Conservation (phyloP, 768 basidiomycete species). For the Punctularia strigosozonata region DNA sequence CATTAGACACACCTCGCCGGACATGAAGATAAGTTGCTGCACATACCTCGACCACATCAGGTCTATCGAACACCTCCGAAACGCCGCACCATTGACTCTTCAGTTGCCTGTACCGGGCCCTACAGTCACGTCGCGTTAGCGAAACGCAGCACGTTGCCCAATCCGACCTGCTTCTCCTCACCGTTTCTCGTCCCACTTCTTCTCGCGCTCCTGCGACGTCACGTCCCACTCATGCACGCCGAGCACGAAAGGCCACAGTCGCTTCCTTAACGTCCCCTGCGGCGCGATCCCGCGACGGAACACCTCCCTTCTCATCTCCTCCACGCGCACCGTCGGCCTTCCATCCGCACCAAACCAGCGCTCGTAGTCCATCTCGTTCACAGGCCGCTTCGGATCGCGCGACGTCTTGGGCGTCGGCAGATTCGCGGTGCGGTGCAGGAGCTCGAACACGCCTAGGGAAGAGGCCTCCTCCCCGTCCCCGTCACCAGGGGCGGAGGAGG, state of each 20-base stretch:
- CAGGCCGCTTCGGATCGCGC: slow-evolving; percentile 65
- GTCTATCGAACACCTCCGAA: slow-evolving; percentile 69
- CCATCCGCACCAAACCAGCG: slow-evolving; percentile 73
- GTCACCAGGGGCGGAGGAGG: slow-evolving; percentile 33
- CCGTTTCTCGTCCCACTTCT: slow-evolving; percentile 54
- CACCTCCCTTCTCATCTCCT: slow-evolving; percentile 66
- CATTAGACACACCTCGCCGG: slow-evolving; percentile 3
- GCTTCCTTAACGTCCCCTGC: slow-evolving; percentile 45
- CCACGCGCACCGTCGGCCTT: slow-evolving; percentile 45
- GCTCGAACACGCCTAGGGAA: slow-evolving; percentile 79
- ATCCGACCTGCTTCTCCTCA: too few species aligned
- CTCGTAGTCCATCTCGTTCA: slow-evolving; percentile 63
- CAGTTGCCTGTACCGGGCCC: slow-evolving; percentile 55
- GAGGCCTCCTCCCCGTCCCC: slow-evolving; percentile 51
- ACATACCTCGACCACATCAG: slow-evolving; percentile 70
- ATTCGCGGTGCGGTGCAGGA: slow-evolving; percentile 68
- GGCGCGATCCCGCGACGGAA: slow-evolving; percentile 64
- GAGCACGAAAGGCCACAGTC: slow-evolving; percentile 85
- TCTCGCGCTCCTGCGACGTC: slow-evolving; percentile 46
- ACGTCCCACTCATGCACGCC: slow-evolving; percentile 77
- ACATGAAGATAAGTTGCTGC: slow-evolving; percentile 13
- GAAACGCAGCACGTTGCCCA: too few species aligned
- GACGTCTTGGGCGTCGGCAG: slow-evolving; percentile 76
- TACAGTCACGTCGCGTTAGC: slow-evolving; percentile 19
- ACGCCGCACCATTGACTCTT: slow-evolving; percentile 80